phyloP scores from a whole-genome alignment of 805 yeast species.

The Jamesozyma spencerorum region DNA sequence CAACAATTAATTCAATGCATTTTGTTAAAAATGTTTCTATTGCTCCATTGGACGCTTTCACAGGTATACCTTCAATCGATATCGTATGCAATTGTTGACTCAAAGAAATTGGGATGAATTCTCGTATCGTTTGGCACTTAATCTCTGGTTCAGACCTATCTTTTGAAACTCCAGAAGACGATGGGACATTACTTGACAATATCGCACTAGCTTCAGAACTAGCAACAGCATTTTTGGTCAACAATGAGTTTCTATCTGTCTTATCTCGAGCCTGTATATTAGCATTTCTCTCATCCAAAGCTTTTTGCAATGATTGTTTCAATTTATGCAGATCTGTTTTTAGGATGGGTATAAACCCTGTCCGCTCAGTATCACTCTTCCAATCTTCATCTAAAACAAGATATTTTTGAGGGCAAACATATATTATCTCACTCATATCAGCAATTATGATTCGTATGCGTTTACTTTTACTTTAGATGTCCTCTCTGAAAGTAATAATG shows the following conservation, averaged over 20 bases:
- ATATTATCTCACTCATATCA: slow-evolving; percentile 18
- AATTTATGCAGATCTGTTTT: slow-evolving; percentile 18
- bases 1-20: background rate
- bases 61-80: slow-evolving; percentile 15
- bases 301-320: slow-evolving; percentile 8
- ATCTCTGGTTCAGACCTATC: background rate
- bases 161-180: no score
- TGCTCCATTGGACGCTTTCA: slow-evolving; percentile 5
- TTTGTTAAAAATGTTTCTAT: slow-evolving; percentile 10
- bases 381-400: slow-evolving; percentile 14
- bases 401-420: slow-evolving; percentile 23
- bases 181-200: no score
- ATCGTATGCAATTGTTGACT: slow-evolving; percentile 21
- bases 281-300: background rate
- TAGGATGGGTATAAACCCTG: slow-evolving; percentile 23
- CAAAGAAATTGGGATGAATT: slow-evolving; percentile 21
- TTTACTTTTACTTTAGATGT: no score
- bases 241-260: background rate
- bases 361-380: slow-evolving; percentile 17
- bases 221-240: background rate
- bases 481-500: no score
- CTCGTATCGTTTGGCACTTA: slow-evolving; percentile 14
- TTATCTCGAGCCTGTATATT: background rate
- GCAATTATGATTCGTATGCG: no score
- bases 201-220: no score